Evolutionary conservation across 225 moss, liverwort and hornwort genomes (phyloP), one percentile per base, ranked within the genome.

Genomic region (Antitrichia curtipendula): DNA sequence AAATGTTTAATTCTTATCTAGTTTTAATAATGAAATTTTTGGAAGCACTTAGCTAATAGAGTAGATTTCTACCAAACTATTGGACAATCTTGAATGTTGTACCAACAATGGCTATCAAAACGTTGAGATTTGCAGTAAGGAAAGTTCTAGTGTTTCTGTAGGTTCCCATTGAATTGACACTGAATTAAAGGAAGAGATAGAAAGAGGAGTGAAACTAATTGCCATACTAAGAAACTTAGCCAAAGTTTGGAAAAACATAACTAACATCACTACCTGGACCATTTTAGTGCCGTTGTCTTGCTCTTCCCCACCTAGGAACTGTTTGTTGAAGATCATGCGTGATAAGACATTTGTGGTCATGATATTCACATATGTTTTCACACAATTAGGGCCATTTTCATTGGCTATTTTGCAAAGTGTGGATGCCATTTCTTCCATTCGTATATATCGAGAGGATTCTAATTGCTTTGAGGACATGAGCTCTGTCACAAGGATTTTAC

Each of bases 261-360:
- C 0, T 3, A 0, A 27, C 1, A 2, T 18, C 8, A 12, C 17
- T 82, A 64, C 82, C 19, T n/a, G 12, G 24, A 64, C n/a, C 64
- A n/a, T 72, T 29, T 72, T 34, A 41, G 80, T 34, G 3, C 9
- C 19, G 0, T 1, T 16, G 1, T 34, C 52, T 16, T 29, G 12
- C 2, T 89, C 85, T 1, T 25, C 29, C 15, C 16, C 43, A 34
- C 36, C 62, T 2, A 43, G 20, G 6, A 75, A 82, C 1, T 38
- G 38, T n/a, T 88, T 77, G 20, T 32, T 60, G 19, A 88, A n/a
- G 7, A 90, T 12, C 90, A 88, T 85, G 7, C 63, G 77, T 0
- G 68, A 71, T 2, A 88, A 0, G 32, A 85, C 56, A 61, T 90
- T 90, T 2, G 71, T 41, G 1, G 24, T 6, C 85, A 88, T 68